Evolutionary conservation across 805 yeast genomes (phyloP).

Genomic region (Saturnispora serradocipensis): DNA sequence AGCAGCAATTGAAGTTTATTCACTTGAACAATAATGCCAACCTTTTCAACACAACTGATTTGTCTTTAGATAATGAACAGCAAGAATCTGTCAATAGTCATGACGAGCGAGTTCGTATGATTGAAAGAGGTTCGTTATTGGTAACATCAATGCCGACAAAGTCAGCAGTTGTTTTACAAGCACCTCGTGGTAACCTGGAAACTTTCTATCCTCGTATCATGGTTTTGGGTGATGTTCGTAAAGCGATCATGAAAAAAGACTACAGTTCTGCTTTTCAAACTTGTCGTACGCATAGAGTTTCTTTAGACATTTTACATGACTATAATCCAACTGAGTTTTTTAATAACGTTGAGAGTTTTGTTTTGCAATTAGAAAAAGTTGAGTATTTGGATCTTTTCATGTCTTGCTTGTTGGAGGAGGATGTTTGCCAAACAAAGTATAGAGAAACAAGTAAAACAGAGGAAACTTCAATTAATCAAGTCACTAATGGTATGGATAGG

Average conservation of each 20-base stretch:
- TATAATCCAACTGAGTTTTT: conserved; percentile 66
- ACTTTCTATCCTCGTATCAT: conserved; percentile 89
- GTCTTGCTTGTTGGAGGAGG: conserved; percentile 77
- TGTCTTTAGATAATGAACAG: conserved; percentile 6
- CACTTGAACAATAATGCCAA: conserved; percentile 39
- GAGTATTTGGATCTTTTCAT: conserved; percentile 81
- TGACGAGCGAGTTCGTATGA: conserved; percentile 81
- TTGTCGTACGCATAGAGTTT: conserved; percentile 88
- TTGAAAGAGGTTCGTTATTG: conserved; percentile 87
- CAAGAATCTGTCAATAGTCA: conserved; percentile 30
- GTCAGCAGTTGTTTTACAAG: conserved; percentile 78
- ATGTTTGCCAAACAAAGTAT: conserved; percentile 75
- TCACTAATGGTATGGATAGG: conserved; percentile 5
- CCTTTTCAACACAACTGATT: conserved; percentile 14
- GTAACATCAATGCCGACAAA: conserved; percentile 76
- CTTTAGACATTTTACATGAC: conserved; percentile 83
- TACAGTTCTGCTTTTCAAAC: conserved; percentile 69
- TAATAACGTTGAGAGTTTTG: conserved; percentile 53
- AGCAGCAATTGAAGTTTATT: conserved; percentile 68
- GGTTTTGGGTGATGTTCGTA: conserved; percentile 78
- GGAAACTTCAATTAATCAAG: background rate
- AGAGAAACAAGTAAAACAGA: conserved; percentile 47
- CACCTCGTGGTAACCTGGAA: conserved; percentile 93
- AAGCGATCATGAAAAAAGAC: conserved; percentile 44
- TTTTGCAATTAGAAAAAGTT: conserved; percentile 58